These are phyloP conservation scores for Tuber aestivum DNA, from an alignment of 495 filamentous ascomycete species.

Conservation along the genomic window DNA sequence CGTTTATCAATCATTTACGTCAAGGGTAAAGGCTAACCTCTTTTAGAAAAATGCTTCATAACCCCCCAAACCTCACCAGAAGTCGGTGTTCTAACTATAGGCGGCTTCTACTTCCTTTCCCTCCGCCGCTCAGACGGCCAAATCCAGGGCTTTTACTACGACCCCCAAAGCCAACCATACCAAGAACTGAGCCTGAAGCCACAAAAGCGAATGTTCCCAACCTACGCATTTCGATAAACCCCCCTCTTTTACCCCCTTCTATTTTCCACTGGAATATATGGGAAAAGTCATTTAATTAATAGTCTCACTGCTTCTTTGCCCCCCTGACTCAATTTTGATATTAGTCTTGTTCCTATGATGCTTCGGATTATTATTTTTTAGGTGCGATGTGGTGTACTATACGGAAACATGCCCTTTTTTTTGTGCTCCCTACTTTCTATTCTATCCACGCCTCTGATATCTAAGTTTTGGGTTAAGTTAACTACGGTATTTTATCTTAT, in stretches of 20 bases:
- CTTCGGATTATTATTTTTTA: not conserved
- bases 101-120: constrained; percentile 70
- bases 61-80: constrained; percentile 48
- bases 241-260: not conserved
- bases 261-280: not conserved
- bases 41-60: constrained; percentile 64
- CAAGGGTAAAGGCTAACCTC: not conserved
- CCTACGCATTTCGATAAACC: constrained; percentile 45
- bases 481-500: not conserved
- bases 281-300: not conserved
- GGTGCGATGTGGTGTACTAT: not conserved
- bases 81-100: constrained; percentile 56
- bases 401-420: not conserved
- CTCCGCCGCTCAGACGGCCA: constrained; percentile 56
- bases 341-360: not conserved
- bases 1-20: constrained; percentile 7
- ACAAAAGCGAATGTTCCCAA: constrained; percentile 46
- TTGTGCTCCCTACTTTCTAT: not conserved
- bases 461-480: not conserved
- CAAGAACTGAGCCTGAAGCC: constrained; percentile 60
- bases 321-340: not conserved
- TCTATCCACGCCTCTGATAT: not conserved
- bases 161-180: constrained; percentile 64
- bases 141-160: constrained; percentile 67
- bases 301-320: not conserved